Base-by-base conservation (phyloP, 345 rosid genomes). In the Chamaenerion angustifolium region DNA sequence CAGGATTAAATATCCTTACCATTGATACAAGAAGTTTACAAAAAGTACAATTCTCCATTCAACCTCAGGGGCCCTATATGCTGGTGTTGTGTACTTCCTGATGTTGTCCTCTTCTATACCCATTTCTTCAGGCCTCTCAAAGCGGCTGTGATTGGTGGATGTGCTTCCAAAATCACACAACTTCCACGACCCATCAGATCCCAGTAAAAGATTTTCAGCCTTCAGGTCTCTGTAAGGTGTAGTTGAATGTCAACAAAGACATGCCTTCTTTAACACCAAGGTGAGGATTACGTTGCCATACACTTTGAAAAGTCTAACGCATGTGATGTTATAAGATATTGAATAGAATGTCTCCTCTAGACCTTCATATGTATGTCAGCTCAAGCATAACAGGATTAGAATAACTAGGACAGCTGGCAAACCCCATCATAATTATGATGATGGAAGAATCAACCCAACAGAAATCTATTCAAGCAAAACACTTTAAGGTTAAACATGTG, bases 1-100 rank as follows among this genome's bases (percentile, higher is more conserved):
- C 55, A 57, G 48, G 35, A 53, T 71, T 55, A 46, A 66, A 60
- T 31, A 31, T 31, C 6, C 16, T 48, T 57, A 46, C 69, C 51
- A 68, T 51, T 25, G 45, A 65, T 64, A 48, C 48, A 64, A 60
- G 55, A 12, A 37, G 42, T 40, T 54, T 15, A 19, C 49, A 37
- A 56, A 56, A 17, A 51, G 54, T 18, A 55, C 5, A 61, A 54
- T 52, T 56, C 40, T 51, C 52, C 59, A 50, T 51, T 58, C 66
- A 76, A 93, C 96, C 99, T 85, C 96, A 37, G 99, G 96, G 42
- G 99, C 88, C 76, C 96, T 85, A 72, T 88, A 93, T 61, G 92
- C 77, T 58, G 96, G 99, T 17, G 99, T 93, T 19, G 96, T 93
- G 69, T 85, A 63, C 74, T 84, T 93, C 70, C 96, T 67, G 50